A percentile compares a stretch with the other conserved stretches of the same genome.
Conservation (phyloP, 1,139 yeast species). For the Spencermartinsiella ligniputridi region DNA sequence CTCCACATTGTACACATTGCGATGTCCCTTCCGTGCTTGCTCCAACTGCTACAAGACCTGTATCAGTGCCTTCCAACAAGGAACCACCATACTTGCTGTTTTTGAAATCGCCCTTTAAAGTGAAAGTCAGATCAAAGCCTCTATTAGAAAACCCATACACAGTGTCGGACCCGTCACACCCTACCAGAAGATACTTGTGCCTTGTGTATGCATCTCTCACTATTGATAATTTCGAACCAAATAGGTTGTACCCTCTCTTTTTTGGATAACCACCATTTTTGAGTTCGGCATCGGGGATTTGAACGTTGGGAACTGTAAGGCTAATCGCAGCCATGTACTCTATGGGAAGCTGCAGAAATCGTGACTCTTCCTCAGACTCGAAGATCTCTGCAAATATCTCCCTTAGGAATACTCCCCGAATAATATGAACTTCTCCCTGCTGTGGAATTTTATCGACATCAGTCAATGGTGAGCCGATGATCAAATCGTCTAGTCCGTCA, state of each 20-base stretch:
- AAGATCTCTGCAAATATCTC: conserved; percentile 33
- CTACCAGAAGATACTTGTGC: conserved; percentile 23
- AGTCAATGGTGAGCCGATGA: conserved; percentile 42
- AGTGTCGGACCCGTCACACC: conserved; percentile 29
- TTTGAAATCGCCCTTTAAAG: conserved; percentile 3
- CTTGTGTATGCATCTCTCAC: conserved; percentile 11
- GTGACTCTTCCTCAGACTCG: conserved; percentile 1
- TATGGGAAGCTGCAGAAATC: background rate
- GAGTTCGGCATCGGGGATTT: background rate
- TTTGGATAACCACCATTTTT: background rate
- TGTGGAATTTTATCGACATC: conserved; percentile 35
- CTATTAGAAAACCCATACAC: conserved; percentile 25
- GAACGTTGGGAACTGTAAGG: background rate
- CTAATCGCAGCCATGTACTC: background rate
- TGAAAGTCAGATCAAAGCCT: conserved; percentile 3
- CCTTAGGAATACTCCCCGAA: conserved; percentile 35
- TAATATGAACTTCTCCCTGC: conserved; percentile 39
- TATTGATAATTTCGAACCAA: conserved; percentile 26
- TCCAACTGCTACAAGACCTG: conserved; percentile 29
- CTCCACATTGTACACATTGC: conserved; percentile 36
- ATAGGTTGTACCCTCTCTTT: conserved; percentile 18
- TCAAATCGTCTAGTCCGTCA: conserved; percentile 40
- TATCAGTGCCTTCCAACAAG: conserved; percentile 21
- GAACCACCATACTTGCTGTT: conserved; percentile 28
- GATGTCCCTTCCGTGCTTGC: conserved; percentile 18